Conservation (phyloP, 805 yeast species). For the Nakazawaea populi region DNA sequence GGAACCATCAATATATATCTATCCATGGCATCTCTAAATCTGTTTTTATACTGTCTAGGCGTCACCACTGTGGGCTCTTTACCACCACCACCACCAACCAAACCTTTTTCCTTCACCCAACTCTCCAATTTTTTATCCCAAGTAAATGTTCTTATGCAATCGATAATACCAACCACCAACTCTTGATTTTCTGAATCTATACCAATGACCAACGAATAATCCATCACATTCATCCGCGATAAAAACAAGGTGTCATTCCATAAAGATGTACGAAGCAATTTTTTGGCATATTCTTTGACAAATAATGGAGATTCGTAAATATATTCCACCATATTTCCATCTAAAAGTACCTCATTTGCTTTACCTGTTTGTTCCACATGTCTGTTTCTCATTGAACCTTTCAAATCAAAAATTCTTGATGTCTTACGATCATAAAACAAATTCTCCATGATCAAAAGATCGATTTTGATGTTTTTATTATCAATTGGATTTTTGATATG, state of each 20-base stretch:
- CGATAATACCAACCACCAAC: slow-evolving; percentile 88
- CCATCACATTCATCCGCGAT: slow-evolving; percentile 98
- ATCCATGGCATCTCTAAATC: slow-evolving; percentile 98
- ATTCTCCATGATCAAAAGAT: slow-evolving; percentile 93
- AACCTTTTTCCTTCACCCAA: slow-evolving; percentile 95
- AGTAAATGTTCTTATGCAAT: slow-evolving; percentile 91
- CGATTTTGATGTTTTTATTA: slow-evolving; percentile 77
- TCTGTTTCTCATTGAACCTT: slow-evolving; percentile 96
- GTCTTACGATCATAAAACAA: slow-evolving; percentile 79
- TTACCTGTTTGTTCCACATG: slow-evolving; percentile 96
- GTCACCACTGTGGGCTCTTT: slow-evolving; percentile 97
- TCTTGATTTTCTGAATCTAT: slow-evolving; percentile 66
- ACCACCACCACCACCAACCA: slow-evolving; percentile 80
- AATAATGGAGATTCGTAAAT: slow-evolving; percentile 94
- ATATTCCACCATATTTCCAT: slow-evolving; percentile 97
- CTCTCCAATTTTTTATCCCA: slow-evolving; percentile 98
- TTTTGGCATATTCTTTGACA: slow-evolving; percentile 88
- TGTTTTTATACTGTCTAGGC: slow-evolving; percentile 88
- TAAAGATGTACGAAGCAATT: slow-evolving; percentile 75
- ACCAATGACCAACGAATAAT: slow-evolving; percentile 91
- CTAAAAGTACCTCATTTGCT: slow-evolving; percentile 89
- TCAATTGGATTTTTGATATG: slow-evolving; percentile 75
- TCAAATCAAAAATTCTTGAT: slow-evolving; percentile 85
- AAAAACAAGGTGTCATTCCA: slow-evolving; percentile 94
- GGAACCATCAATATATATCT: slow-evolving; percentile 93